Base-by-base conservation (phyloP, 148 eudicot species). In the Persicaria tinctoria region DNA sequence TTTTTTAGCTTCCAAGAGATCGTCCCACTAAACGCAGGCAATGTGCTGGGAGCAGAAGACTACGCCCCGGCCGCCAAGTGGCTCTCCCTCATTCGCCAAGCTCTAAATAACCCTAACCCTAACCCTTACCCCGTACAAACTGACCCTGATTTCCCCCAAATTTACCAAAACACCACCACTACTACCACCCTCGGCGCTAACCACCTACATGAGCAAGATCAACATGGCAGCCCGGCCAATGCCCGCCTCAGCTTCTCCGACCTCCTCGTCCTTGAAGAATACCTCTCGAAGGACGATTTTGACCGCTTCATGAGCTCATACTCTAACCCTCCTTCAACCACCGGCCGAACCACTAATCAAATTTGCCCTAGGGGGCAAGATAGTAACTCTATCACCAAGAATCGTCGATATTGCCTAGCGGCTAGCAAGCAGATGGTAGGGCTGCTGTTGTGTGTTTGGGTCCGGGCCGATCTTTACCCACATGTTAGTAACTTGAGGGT, bases 21-120 rank as follows among this genome's bases (percentile, higher is more conserved):
- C 72, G 94, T 89, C 57, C 94, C 94, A 51, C 74, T 89, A 23
- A 89, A 87, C 68, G 94, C 94, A 69, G 91, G 94, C 63, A 89
- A 89, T 56, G 84, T 89, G 20, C 75, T 89, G 0, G 91, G 94
- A 9, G 82, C 94, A 44, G 94, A 89, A 75, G 89, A 87, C 85
- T 84, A 72, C 12, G 81, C 83, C 18, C 89, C 94, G 53, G 94
- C 89, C n/a, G 76, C 84, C 80, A 84, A 80, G 75, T 89, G 94
- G 94, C 83, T 87, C 4, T 70, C 82, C 13, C 80, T 89, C 32
- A 87, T 86, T 74, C 83, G 88, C 27, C 77, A 80, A 48, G 82
- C 85, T 72, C 74, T 85, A 57, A 80, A 83, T 51, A 20, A 48
- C 32, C 16, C 23, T 11, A 11, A 74, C 78, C 78, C 78, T 0